These are phyloP conservation scores for Borealophlyctis nickersoniae DNA, from an alignment of 192 early-diverging fungal species.

Conservation along the genomic window DNA sequence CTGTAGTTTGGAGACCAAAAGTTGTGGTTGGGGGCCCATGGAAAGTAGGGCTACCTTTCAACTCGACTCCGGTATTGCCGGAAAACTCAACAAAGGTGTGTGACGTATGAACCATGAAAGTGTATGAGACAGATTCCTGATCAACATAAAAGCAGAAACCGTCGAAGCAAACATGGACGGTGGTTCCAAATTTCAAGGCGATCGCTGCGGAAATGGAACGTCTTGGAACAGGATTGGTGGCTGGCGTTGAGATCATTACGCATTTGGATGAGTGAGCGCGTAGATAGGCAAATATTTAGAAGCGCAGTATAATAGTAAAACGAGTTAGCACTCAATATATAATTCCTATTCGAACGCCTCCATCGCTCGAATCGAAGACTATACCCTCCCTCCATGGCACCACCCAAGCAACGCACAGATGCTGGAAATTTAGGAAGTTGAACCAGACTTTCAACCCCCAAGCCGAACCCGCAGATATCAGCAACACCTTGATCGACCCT, in stretches of 20 bases:
- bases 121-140: background rate
- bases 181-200: slow-evolving; percentile 59
- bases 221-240: slow-evolving; percentile 59
- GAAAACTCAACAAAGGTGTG: slow-evolving; percentile 32
- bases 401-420: slow-evolving; percentile 15
- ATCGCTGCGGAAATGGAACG: slow-evolving; percentile 67
- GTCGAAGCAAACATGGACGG: slow-evolving; percentile 32
- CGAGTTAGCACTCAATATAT: too few species aligned
- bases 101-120: background rate
- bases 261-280: background rate
- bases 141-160: slow-evolving; percentile 18
- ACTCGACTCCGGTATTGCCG: slow-evolving; percentile 40
- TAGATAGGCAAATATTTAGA: too few species aligned
- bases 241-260: slow-evolving; percentile 17
- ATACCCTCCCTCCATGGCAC: background rate
- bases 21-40: slow-evolving; percentile 53
- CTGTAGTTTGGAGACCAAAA: slow-evolving; percentile 65
- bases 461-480: slow-evolving; percentile 9
- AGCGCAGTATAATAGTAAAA: too few species aligned
- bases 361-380: background rate
- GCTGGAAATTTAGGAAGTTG: slow-evolving; percentile 26
- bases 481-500: slow-evolving; percentile 9
- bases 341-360: too few species aligned
- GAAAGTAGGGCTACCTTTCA: slow-evolving; percentile 64
- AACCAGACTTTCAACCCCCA: slow-evolving; percentile 18